phyloP scores from a whole-genome alignment of 1,284 basidiomycete genomes.

The Golubevia pallescens region DNA sequence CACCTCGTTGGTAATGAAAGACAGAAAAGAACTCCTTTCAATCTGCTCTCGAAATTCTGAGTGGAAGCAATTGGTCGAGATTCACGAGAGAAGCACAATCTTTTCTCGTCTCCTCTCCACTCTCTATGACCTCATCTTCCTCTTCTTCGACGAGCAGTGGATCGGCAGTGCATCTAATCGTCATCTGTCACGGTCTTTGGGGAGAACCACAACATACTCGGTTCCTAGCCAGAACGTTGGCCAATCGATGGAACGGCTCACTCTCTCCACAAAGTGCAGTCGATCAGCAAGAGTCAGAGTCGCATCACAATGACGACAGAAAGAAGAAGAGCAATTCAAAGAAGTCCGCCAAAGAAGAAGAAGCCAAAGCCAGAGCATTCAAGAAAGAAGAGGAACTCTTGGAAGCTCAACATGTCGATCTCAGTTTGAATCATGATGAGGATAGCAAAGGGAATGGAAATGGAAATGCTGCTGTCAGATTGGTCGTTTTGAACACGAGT shows the following conservation, averaged over 20 bases:
- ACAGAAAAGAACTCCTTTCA: too few relatives aligned
- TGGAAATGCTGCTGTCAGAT: too few relatives aligned
- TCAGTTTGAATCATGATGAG: not conserved
- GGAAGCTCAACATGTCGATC: not conserved
- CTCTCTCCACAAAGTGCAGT: conserved; percentile 5
- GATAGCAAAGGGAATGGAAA: too few relatives aligned
- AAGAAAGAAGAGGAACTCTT: not conserved
- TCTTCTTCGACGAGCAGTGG: too few relatives aligned
- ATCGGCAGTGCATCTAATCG: conserved; percentile 39
- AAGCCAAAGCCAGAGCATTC: conserved; percentile 3
- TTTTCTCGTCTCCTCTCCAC: too few relatives aligned
- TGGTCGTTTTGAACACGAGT: conserved; percentile 37
- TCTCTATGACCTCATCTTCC: too few relatives aligned
- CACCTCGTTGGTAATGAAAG: too few relatives aligned
- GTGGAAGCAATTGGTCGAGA: too few relatives aligned
- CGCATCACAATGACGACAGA: too few relatives aligned
- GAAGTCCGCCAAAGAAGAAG: not conserved
- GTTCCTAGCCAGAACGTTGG: conserved; percentile 23
- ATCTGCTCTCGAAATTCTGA: too few relatives aligned
- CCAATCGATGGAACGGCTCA: conserved; percentile 9
- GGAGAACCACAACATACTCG: conserved; percentile 29
- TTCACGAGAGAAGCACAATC: too few relatives aligned
- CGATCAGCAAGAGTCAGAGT: conserved; percentile 1
- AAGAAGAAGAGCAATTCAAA: conserved; percentile 3
- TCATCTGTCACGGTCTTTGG: conserved; percentile 48